These are phyloP conservation scores for Rugonectria rugulosa DNA, from an alignment of 2,329 filamentous ascomycete species.

Conservation along the genomic window DNA sequence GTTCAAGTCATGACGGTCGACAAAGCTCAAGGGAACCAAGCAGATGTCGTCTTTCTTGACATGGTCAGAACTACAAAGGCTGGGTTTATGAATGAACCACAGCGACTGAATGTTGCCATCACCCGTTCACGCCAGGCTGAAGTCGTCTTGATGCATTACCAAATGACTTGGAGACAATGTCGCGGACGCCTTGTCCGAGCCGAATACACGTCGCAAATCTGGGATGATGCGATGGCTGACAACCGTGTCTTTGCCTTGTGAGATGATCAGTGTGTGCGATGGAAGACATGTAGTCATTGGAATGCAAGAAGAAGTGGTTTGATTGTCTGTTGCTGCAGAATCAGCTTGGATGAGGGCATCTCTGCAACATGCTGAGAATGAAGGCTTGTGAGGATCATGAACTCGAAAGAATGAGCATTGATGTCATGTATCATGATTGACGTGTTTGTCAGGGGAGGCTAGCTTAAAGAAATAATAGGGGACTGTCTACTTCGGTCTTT, in stretches of 20 bases:
- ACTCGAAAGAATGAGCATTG: too few relatives aligned
- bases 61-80: constrained; percentile 51
- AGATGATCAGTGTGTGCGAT: too few relatives aligned
- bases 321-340: too few relatives aligned
- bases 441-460: too few relatives aligned
- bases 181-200: constrained; percentile 26
- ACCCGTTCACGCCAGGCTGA: constrained; percentile 55
- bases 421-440: too few relatives aligned
- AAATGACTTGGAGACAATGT: constrained; percentile 40
- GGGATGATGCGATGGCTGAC: constrained; percentile 40
- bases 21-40: constrained; percentile 55
- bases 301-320: too few relatives aligned
- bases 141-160: constrained; percentile 53
- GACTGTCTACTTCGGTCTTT: too few relatives aligned
- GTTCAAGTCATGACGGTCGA: constrained; percentile 54
- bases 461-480: too few relatives aligned
- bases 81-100: constrained; percentile 52
- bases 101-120: constrained; percentile 55
- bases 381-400: too few relatives aligned
- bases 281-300: too few relatives aligned
- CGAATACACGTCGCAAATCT: constrained; percentile 39
- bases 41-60: constrained; percentile 57
- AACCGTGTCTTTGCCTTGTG: constrained; percentile 34
- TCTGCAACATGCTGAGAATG: too few relatives aligned
- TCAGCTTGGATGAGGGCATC: too few relatives aligned